These are phyloP conservation scores for Hirsutella minnesotensis DNA, from an alignment of 2,329 filamentous ascomycete genomes.

Conservation along the genomic window DNA sequence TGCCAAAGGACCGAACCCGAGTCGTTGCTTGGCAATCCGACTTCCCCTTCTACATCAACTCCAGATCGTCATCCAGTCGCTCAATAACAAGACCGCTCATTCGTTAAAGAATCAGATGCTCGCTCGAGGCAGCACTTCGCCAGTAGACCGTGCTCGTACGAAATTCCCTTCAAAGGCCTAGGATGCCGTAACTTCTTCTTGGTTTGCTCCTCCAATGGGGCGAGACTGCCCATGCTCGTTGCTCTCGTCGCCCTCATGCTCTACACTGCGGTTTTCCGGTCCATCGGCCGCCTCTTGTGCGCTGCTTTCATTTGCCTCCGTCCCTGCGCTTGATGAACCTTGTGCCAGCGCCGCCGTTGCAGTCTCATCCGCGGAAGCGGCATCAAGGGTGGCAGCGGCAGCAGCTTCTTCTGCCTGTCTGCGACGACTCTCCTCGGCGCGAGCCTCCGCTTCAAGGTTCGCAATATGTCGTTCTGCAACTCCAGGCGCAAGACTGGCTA, in stretches of 20 bases:
- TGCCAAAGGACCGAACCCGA: neutral
- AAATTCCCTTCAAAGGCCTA: neutral
- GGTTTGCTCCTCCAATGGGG: slow-evolving; percentile 6
- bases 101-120: neutral
- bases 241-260: slow-evolving; percentile 1
- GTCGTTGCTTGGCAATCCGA: neutral
- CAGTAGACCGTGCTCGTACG: neutral
- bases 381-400: too few relatives aligned
- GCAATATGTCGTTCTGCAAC: slow-evolving; percentile 55
- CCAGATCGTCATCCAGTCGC: neutral
- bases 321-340: slow-evolving; percentile 9
- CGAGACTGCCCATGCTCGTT: slow-evolving; percentile 7
- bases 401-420: slow-evolving; percentile 26
- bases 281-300: neutral
- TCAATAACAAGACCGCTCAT: neutral
- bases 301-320: slow-evolving; percentile 4
- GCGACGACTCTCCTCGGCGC: slow-evolving; percentile 28
- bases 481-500: slow-evolving; percentile 54
- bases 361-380: slow-evolving; percentile 18
- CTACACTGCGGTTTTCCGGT: neutral
- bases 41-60: neutral
- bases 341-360: slow-evolving; percentile 18
- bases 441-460: slow-evolving; percentile 39
- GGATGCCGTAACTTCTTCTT: slow-evolving; percentile 11
- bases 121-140: neutral